Base-by-base conservation (phyloP, 805 yeast species). In the Lipomyces lipofer region DNA sequence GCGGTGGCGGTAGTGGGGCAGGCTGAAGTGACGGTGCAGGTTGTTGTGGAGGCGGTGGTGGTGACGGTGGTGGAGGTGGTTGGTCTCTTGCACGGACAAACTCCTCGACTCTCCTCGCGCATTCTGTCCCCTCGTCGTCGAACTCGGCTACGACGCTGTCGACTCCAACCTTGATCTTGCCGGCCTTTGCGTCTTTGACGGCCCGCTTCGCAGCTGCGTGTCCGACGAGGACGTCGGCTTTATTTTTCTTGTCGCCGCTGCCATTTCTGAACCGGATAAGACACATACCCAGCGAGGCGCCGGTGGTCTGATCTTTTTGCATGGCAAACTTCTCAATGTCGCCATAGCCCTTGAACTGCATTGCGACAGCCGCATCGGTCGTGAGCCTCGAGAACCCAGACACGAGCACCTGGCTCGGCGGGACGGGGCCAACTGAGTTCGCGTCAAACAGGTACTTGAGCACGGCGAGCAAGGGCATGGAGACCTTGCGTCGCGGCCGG, bases 231-330 rank as follows among this genome's bases (percentile, higher is more conserved):
- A 48, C 19, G 35, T 59, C 58, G 8, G 27, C 45, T n/a, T 35
- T 36, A n/a, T 42, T 45, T 29, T 53, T 45, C 33, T 36, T 45
- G 27, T 25, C 22, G n/a, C 28, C 22, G 8, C 24, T 43, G 8
- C 47, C 39, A 28, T 88, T 88, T 54, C 76, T 83, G 69, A 78
- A 90, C 54, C 78, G 74, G 49, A 88, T 73, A 19, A 80, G 71
- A 47, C 85, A 85, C 21, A 89, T 73, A 8, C 95, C 94, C 38
- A 90, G 69, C 0, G 95, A 91, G 17, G 84, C 85, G 2, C 90
- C 96, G 42, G 87, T 83, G 21, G 75, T 74, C 0, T 92, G 88
- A 65, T 90, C 94, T 52, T 77, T 80, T 8, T 84, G 73, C 55
- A 82, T 74, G 54, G 80, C 79, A 46, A 85, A 71, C 36, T 80